Evolutionary conservation across 2,329 filamentous ascomycete species (phyloP).

Genomic region (Penicillium vulpinum): DNA sequence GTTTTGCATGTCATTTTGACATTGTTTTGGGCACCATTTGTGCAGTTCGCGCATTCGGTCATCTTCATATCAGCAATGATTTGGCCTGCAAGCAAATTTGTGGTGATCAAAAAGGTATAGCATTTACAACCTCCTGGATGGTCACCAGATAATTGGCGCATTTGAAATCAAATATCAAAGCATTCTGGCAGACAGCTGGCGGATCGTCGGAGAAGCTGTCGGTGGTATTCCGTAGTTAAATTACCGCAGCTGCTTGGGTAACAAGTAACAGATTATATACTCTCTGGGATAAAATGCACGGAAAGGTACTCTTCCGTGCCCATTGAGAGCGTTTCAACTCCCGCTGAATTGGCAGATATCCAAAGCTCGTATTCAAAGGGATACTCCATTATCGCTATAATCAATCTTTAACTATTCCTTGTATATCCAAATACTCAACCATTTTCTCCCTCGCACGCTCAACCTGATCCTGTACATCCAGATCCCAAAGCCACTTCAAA

Average conservation of each 20-base stretch:
- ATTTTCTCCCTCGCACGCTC: slow-evolving; percentile 25
- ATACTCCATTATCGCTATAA: no score
- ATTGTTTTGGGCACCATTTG: not conserved
- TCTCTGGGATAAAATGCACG: no score
- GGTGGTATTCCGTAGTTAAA: no score
- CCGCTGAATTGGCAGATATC: not conserved
- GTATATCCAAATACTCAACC: not conserved
- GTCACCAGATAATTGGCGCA: no score
- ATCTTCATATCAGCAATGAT: not conserved
- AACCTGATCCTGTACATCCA: slow-evolving; percentile 31
- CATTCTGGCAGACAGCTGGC: no score
- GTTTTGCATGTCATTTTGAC: not conserved
- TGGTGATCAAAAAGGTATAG: not conserved
- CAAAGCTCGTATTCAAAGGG: not conserved
- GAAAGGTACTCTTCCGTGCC: not conserved
- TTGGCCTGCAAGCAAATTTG: not conserved
- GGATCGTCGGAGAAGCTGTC: no score
- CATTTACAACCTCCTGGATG: no score
- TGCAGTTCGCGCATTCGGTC: not conserved
- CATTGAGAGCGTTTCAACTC: not conserved
- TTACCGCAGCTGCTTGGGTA: no score
- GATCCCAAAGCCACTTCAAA: slow-evolving; percentile 37
- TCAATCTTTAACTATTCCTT: not conserved
- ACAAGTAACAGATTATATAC: no score
- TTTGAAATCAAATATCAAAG: no score